A percentile compares a stretch with the other conserved stretches of the same genome.
Evolutionary conservation across 106 monocot genomes (phyloP).

Genomic region (Allium cepa): DNA sequence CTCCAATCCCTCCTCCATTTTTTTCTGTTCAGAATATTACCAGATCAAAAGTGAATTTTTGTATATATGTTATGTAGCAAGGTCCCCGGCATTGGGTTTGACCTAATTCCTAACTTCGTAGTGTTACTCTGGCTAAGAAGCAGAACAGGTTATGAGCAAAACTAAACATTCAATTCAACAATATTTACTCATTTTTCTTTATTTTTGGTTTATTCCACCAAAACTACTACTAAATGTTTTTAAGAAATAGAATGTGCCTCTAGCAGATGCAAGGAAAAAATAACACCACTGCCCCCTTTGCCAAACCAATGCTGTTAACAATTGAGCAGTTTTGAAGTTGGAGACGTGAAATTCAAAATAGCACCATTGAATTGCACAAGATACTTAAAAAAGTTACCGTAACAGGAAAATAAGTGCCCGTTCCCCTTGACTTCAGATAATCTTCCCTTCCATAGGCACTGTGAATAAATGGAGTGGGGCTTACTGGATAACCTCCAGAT

Average conservation of each 20-base stretch:
- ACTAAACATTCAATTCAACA: no score
- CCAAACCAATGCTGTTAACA: no score
- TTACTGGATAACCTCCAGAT: slow-evolving; percentile 14
- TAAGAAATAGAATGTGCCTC: neutral
- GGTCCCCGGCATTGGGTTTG: no score
- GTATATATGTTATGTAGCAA: no score
- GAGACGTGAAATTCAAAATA: neutral
- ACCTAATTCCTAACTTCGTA: no score
- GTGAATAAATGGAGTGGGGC: slow-evolving; percentile 17
- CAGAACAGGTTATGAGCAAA: no score
- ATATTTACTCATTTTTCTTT: no score
- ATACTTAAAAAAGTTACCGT: slow-evolving; percentile 30
- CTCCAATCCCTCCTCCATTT: no score
- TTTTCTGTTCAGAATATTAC: no score
- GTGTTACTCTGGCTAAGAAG: no score
- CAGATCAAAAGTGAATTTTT: no score
- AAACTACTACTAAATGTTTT: neutral
- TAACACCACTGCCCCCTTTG: neutral
- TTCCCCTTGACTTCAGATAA: slow-evolving; percentile 40
- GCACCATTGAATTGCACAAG: neutral
- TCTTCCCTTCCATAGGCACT: slow-evolving; percentile 32
- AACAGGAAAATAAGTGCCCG: slow-evolving; percentile 68
- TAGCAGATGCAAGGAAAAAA: neutral
- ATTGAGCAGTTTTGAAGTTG: neutral
- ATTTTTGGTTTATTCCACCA: neutral